phyloP scores from a whole-genome alignment of 345 rosid genomes.

The Eucalyptus cladocalyx region DNA sequence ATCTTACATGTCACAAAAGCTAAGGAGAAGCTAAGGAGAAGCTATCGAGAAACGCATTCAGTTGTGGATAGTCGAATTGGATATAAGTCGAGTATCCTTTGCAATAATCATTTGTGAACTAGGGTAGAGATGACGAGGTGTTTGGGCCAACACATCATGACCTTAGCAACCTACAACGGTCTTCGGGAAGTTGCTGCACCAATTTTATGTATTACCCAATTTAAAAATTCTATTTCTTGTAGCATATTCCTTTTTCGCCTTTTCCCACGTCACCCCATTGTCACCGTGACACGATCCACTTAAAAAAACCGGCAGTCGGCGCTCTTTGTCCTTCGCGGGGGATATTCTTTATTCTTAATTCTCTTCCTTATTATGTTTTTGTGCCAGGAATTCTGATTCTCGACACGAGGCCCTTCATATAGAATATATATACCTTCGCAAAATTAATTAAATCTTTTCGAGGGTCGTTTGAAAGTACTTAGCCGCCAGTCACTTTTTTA shows the following conservation, averaged over 20 bases:
- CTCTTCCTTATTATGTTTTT: neutral
- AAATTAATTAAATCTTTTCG: neutral
- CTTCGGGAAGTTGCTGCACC: neutral
- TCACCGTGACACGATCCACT: neutral
- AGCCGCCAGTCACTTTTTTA: neutral
- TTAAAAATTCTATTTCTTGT: neutral
- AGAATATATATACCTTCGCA: neutral
- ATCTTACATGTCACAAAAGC: neutral
- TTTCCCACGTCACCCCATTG: neutral
- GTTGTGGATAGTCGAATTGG: neutral
- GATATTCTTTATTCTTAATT: neutral
- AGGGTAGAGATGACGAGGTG: neutral
- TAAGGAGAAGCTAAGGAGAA: neutral
- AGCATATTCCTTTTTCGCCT: neutral
- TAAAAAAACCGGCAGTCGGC: neutral
- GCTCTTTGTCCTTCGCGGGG: neutral
- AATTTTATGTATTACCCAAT: neutral
- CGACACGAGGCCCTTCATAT: neutral
- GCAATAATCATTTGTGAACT: neutral
- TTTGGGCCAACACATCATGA: neutral
- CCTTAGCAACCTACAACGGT: neutral
- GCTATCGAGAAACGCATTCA: neutral
- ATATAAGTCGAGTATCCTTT: neutral
- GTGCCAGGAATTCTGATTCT: neutral
- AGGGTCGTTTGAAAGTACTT: neutral